phyloP scores from a whole-genome alignment of 2,329 filamentous ascomycete species.

The Furcasterigmium sp. region DNA sequence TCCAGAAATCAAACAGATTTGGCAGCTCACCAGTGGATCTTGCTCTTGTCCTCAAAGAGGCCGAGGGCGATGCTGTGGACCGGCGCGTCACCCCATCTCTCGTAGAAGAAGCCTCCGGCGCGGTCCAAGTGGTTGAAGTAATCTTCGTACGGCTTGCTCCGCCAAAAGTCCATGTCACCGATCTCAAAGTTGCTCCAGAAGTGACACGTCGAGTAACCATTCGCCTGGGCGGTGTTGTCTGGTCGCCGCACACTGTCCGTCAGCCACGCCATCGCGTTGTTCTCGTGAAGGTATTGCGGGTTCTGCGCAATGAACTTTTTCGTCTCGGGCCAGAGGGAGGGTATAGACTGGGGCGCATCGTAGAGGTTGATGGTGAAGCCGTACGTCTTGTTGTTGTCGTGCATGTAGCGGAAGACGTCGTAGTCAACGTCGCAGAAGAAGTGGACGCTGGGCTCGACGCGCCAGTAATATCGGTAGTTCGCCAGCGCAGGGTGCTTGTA shows the following conservation, averaged over 20 bases:
- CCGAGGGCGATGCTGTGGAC: conserved; percentile 93
- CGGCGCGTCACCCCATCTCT: conserved; percentile 95
- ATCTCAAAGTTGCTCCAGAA: conserved; percentile 99
- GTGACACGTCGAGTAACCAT: conserved; percentile 96
- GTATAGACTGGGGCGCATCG: conserved; percentile 81
- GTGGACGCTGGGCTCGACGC: conserved; percentile 95
- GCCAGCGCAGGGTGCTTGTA: conserved; percentile 89
- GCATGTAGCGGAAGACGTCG: conserved; percentile 97
- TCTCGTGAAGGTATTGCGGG: conserved; percentile 71
- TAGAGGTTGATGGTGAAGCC: conserved; percentile 98
- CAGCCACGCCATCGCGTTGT: conserved; percentile 85
- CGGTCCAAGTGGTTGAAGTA: conserved; percentile 95
- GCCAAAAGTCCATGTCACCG: conserved; percentile 87
- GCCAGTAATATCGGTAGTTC: conserved; percentile 90
- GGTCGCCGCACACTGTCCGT: conserved; percentile 73
- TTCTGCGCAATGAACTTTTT: conserved; percentile 83
- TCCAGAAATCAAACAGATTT: not conserved
- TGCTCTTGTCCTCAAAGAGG: conserved; percentile 83
- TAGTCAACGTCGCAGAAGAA: conserved; percentile 99
- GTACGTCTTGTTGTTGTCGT: conserved; percentile 97
- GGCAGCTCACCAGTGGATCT: conserved; percentile 81
- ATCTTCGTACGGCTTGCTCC: conserved; percentile 83
- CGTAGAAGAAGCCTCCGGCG: conserved; percentile 96
- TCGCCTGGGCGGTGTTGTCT: conserved; percentile 72
- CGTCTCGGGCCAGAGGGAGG: conserved; percentile 92